These are phyloP conservation scores for Lactarius sanguifluus DNA, from an alignment of 768 basidiomycete genomes.

Conservation along the genomic window DNA sequence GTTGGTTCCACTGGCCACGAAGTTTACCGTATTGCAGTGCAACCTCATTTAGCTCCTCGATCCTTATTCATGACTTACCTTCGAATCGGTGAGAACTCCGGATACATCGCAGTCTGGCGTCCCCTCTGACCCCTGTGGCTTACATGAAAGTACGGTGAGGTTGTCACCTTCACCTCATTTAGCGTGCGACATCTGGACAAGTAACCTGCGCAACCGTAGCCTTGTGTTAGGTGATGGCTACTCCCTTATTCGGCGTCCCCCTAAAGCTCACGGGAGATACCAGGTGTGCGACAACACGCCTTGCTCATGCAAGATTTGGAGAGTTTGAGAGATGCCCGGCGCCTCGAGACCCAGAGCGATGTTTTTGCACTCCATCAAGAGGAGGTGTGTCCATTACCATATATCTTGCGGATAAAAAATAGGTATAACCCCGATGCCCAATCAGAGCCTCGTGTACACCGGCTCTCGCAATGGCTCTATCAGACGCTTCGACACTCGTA, in stretches of 20 bases:
- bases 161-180: conserved; percentile 11
- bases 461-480: conserved; percentile 56
- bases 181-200: conserved; percentile 56
- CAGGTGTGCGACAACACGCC: conserved; percentile 56
- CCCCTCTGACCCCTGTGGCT: neutral
- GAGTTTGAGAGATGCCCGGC: conserved; percentile 36
- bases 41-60: conserved; percentile 27
- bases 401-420: neutral
- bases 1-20: neutral
- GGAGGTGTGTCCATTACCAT: conserved; percentile 39
- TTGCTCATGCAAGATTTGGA: conserved; percentile 55
- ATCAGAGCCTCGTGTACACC: conserved; percentile 29
- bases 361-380: conserved; percentile 59
- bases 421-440: neutral
- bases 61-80: conserved; percentile 18
- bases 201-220: conserved; percentile 48
- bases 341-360: conserved; percentile 57
- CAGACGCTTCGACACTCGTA: conserved; percentile 52
- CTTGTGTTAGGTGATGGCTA: conserved; percentile 54
- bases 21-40: conserved; percentile 22
- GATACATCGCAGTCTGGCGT: neutral
- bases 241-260: neutral
- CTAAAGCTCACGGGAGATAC: conserved; percentile 14
- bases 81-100: conserved; percentile 15
- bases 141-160: conserved; percentile 10